Conservation (phyloP, 176 grass and related monocot genomes). For the Pharus latifolius region DNA sequence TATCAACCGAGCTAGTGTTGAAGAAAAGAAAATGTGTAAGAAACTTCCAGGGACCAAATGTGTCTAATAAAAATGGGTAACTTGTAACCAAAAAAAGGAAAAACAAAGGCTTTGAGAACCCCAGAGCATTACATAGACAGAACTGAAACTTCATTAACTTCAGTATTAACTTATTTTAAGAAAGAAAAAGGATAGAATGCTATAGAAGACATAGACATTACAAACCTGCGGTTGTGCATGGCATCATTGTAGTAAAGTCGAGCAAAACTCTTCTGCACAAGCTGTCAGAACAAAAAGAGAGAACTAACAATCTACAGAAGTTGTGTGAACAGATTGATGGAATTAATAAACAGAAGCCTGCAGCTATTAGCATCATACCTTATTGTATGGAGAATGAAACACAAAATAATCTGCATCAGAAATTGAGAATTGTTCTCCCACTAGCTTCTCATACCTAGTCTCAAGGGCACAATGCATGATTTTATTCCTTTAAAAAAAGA, state of each 20-base stretch:
- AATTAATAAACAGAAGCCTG: neutral
- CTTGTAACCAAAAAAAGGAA: neutral
- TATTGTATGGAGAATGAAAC: constrained; percentile 99
- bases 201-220: neutral
- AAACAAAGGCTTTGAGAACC: neutral
- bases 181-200: neutral
- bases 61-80: neutral
- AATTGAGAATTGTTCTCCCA: constrained; percentile 70
- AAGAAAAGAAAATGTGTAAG: constrained; percentile 6
- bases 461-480: neutral
- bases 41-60: neutral
- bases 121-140: neutral
- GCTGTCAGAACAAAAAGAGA: constrained; percentile 30
- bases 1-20: constrained; percentile 38
- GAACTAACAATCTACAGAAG: neutral
- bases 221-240: constrained; percentile 73
- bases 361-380: constrained; percentile 33
- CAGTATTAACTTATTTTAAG: neutral
- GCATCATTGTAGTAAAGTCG: constrained; percentile 86
- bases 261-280: constrained; percentile 95
- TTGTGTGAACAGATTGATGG: neutral
- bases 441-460: constrained; percentile 78
- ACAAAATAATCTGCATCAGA: constrained; percentile 77
- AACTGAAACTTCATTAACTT: too few relatives aligned
- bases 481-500: neutral